A percentile compares a stretch with the other conserved stretches of the same genome.
Conservation (phyloP, 768 basidiomycete species). For the Inosperma sp. region DNA sequence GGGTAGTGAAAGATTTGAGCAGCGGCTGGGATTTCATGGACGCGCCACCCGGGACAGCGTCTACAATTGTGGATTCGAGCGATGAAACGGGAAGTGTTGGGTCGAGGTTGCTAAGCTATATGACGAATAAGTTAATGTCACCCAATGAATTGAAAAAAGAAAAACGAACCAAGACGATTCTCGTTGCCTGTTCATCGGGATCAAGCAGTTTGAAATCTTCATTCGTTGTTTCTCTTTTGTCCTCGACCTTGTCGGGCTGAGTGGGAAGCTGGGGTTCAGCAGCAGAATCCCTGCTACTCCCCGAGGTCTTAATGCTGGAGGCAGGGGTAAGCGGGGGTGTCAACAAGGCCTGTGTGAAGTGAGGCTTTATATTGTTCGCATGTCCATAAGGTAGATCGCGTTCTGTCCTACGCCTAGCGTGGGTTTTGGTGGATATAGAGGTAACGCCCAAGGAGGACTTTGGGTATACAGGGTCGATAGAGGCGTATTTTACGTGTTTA, state of each 20-base stretch:
- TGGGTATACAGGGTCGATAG: not conserved
- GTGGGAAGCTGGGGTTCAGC: slow-evolving; percentile 7
- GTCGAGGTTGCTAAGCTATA: too few relatives aligned
- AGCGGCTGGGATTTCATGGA: too few relatives aligned
- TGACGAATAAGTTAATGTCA: not conserved
- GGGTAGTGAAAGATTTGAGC: too few relatives aligned
- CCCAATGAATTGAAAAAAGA: slow-evolving; percentile 9
- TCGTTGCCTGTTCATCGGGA: slow-evolving; percentile 29
- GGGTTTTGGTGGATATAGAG: not conserved
- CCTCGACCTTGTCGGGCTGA: slow-evolving; percentile 13
- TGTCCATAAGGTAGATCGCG: too few relatives aligned
- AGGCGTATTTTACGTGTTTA: not conserved
- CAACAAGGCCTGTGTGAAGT: slow-evolving; percentile 35
- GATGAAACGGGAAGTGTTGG: too few relatives aligned
- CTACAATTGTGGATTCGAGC: too few relatives aligned
- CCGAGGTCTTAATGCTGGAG: slow-evolving; percentile 42
- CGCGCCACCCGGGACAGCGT: too few relatives aligned
- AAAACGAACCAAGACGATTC: slow-evolving; percentile 33
- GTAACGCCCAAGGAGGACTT: not conserved
- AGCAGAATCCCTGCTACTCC: slow-evolving; percentile 34
- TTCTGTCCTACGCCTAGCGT: slow-evolving; percentile 29
- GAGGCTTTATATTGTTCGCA: too few relatives aligned
- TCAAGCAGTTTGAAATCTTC: slow-evolving; percentile 24
- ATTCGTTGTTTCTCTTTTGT: slow-evolving; percentile 15
- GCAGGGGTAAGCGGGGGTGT: slow-evolving; percentile 73